Evolutionary conservation across 140 eudicot genomes (phyloP).

Genomic region (Oenanthe javanica): DNA sequence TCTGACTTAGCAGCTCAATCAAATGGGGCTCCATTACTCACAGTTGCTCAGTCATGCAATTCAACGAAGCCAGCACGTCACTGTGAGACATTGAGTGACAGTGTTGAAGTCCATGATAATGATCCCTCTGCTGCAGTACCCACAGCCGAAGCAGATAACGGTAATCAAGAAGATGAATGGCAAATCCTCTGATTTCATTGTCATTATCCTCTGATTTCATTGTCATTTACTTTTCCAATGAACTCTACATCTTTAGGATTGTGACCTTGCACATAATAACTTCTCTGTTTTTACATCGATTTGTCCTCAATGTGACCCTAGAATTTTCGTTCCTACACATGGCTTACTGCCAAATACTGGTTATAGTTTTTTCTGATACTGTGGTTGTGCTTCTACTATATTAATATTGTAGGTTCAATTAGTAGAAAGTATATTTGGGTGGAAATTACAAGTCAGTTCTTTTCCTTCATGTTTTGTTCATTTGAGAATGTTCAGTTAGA

Average conservation of each 20-base stretch:
- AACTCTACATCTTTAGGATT: background rate
- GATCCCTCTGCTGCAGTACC: constrained; percentile 32
- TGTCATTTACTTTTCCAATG: background rate
- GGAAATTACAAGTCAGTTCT: background rate
- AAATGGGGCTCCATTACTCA: constrained; percentile 76
- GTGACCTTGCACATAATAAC: background rate
- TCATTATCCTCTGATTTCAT: too few relatives aligned
- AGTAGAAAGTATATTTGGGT: constrained; percentile 2
- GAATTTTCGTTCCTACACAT: background rate
- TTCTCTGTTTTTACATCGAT: background rate
- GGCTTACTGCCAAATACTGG: background rate
- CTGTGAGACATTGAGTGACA: constrained; percentile 8
- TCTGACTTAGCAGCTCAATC: constrained; percentile 57
- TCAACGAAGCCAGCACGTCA: constrained; percentile 21
- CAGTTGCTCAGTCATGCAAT: constrained; percentile 38
- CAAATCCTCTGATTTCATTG: constrained; percentile 84
- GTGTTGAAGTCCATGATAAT: constrained; percentile 25
- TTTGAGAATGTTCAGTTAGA: background rate
- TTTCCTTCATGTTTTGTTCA: background rate
- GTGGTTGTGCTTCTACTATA: background rate
- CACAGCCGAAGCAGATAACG: constrained; percentile 31
- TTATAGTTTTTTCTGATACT: background rate
- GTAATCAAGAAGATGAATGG: constrained; percentile 84
- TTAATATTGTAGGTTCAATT: background rate
- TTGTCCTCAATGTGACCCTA: background rate